phyloP scores from a whole-genome alignment of 768 basidiomycete species.

The Porpolomopsis calyptriformis region DNA sequence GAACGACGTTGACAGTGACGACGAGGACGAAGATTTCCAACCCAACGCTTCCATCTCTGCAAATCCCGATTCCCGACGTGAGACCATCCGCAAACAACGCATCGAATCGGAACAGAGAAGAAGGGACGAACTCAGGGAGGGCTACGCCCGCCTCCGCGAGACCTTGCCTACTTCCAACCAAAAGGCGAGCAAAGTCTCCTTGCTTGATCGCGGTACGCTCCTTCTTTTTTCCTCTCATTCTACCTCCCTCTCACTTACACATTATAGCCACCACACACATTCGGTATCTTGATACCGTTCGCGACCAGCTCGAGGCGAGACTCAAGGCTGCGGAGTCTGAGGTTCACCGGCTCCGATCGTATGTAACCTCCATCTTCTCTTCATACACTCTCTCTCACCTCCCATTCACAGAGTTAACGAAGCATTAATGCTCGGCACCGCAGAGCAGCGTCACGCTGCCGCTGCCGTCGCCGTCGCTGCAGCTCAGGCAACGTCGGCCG shows the following conservation, averaged over 20 bases:
- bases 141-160: constrained; percentile 84
- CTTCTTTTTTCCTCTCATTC: constrained; percentile 9
- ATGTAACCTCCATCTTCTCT: background rate
- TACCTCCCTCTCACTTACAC: constrained; percentile 8
- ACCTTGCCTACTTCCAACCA: constrained; percentile 83
- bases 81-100: constrained; percentile 84
- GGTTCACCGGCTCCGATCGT: constrained; percentile 50
- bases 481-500: constrained; percentile 28
- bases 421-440: constrained; percentile 78
- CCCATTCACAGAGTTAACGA: constrained; percentile 63
- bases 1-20: constrained; percentile 61
- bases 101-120: constrained; percentile 91
- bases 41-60: constrained; percentile 34
- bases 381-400: background rate
- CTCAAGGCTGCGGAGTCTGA: constrained; percentile 72
- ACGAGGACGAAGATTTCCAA: constrained; percentile 68
- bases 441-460: constrained; percentile 50
- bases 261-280: constrained; percentile 72
- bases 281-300: constrained; percentile 75
- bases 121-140: constrained; percentile 86
- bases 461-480: constrained; percentile 49
- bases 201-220: constrained; percentile 77
- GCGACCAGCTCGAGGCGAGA: constrained; percentile 62
- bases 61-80: constrained; percentile 62
- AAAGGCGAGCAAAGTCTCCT: constrained; percentile 85